Evolutionary conservation across 2,329 filamentous ascomycete species (phyloP), one percentile per base, ranked within the genome.

Genomic region (Metarhizium anisopliae): DNA sequence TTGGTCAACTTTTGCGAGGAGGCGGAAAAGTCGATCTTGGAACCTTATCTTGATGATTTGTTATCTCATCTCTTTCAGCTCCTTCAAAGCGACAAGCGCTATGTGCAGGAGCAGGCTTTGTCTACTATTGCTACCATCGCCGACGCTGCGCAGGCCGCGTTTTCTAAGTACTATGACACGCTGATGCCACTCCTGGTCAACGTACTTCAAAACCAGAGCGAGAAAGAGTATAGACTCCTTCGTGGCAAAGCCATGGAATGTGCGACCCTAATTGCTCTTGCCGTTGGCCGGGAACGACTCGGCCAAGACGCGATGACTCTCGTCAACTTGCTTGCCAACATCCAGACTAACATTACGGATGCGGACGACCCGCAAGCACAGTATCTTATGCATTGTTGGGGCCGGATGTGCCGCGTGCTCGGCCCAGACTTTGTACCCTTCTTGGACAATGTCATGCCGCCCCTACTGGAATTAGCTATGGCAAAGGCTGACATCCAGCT

Each of bases 191-290:
- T 96, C 51, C 80, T 99, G 7, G 92, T 97, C 71, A 89, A 87
- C 59, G 93, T 97, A 10, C 76, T 99, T 52, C 87, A 86, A 67
- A 85, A 91, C 63, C 91, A 96, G 66, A 93, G 92, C 65, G 90
- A 92, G 54, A 96, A 95, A 74, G 94, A 99, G 67, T 92, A 92
- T 72, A 83, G 93, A 54, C 77, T 97, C 50, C 81, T 99, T 43
- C 84, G 93, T 57, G 94, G 94, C 52, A 99, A 99, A 77, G 94
- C 94, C 3, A 99, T 99, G 94, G 94, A 99, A 73, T 99, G 94
- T 68, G 93, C 94, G 18, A 99, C 94, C 7, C 77, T 99, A 47
- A 99, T 99, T 66, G 90, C 94, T 36, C 77, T 99, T 54, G 94
- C 94, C 35, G 94, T 99, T 58, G 94, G 94, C 53, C 94, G 95